phyloP scores from a whole-genome alignment of 1,284 basidiomycete genomes.

The Retiboletus flavoniger region DNA sequence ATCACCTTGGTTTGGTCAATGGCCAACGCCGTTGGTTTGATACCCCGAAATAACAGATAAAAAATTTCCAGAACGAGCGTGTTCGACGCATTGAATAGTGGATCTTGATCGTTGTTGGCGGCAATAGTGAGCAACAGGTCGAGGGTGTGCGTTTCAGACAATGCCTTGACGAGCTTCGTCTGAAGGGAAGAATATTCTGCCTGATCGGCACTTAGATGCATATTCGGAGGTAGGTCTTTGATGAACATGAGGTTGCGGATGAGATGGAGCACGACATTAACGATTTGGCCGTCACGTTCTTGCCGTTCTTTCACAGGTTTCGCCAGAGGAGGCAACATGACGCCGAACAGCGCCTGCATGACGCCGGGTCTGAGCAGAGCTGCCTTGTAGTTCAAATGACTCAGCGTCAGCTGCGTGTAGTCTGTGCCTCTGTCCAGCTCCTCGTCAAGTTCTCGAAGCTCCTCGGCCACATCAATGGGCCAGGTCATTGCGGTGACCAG shows the following conservation, averaged over 20 bases:
- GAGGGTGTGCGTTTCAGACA: constrained; percentile 73
- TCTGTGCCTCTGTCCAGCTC: constrained; percentile 75
- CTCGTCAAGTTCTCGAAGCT: constrained; percentile 86
- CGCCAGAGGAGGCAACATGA: constrained; percentile 69
- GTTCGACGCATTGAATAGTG: constrained; percentile 80
- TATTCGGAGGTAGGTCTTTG: constrained; percentile 74
- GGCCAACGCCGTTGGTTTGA: constrained; percentile 62
- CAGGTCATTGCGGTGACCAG: constrained; percentile 94
- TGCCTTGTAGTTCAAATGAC: constrained; percentile 86
- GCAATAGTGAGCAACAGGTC: constrained; percentile 83
- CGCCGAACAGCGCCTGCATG: constrained; percentile 66
- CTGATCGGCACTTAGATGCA: constrained; percentile 68
- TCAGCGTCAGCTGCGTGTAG: constrained; percentile 78
- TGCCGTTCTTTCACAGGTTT: constrained; percentile 63
- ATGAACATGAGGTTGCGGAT: constrained; percentile 90
- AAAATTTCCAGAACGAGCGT: constrained; percentile 88
- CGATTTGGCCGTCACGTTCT: constrained; percentile 80
- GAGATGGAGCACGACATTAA: constrained; percentile 86
- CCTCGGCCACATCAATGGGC: constrained; percentile 92
- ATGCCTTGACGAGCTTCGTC: constrained; percentile 67
- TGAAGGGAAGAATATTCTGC: constrained; percentile 77
- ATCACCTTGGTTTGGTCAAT: constrained; percentile 68
- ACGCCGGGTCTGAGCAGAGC: constrained; percentile 66
- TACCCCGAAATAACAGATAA: constrained; percentile 81
- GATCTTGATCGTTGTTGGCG: constrained; percentile 66